Evolutionary conservation across 331 rosid genomes (phyloP).

Genomic region (Dryas integrifolia): DNA sequence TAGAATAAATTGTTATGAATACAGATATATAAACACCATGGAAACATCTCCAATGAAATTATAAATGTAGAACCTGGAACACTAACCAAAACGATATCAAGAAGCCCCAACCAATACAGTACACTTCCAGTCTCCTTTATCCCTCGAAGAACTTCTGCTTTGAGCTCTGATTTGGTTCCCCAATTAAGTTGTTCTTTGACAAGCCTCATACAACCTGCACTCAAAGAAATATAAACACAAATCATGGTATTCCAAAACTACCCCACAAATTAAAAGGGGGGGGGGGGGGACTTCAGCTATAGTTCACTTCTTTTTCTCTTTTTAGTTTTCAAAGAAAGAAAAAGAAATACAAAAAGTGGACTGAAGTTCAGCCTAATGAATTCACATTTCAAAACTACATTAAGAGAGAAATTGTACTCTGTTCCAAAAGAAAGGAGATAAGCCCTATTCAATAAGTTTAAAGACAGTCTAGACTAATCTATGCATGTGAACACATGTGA

Average conservation of each 20-base stretch:
- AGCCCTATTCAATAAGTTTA: not conserved
- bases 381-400: not conserved
- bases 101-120: slow-evolving; percentile 88
- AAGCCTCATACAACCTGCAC: slow-evolving; percentile 78
- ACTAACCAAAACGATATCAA: slow-evolving; percentile 93
- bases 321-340: not conserved
- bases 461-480: not conserved
- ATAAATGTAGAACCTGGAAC: slow-evolving; percentile 22
- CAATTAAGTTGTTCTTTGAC: slow-evolving; percentile 88
- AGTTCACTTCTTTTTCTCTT: too few species aligned
- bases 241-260: slow-evolving; percentile 1
- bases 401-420: not conserved
- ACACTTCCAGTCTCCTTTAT: slow-evolving; percentile 98
- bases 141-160: slow-evolving; percentile 83
- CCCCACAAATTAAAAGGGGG: not conserved
- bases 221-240: slow-evolving; percentile 26
- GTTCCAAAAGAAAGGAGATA: not conserved
- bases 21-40: not conserved
- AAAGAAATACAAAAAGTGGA: not conserved
- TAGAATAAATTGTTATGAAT: not conserved
- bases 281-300: not conserved
- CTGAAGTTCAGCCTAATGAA: not conserved
- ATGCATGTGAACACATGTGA: not conserved
- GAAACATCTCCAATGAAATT: not conserved
- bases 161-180: slow-evolving; percentile 83